A percentile compares a stretch with the other conserved stretches of the same genome.
Conservation (phyloP, 192 early-diverging fungal genomes). For the Dispira simplex region DNA sequence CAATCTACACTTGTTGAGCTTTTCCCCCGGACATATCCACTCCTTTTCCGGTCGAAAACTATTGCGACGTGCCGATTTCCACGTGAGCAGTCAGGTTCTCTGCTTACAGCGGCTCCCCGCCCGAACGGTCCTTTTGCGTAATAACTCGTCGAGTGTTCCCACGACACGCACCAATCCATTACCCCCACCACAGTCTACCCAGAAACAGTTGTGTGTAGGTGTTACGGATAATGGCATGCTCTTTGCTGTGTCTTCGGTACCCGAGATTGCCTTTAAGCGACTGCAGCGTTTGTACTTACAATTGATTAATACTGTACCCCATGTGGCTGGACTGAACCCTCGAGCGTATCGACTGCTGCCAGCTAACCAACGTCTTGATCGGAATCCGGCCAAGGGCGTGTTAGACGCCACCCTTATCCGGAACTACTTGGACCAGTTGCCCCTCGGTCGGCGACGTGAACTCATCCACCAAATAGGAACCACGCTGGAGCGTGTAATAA, state of each 20-base stretch:
- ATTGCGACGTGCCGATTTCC: slow-evolving; percentile 78
- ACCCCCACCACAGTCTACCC: slow-evolving; percentile 12
- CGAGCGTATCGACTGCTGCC: slow-evolving; percentile 56
- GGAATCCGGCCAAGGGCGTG: slow-evolving; percentile 57
- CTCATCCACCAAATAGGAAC: slow-evolving; percentile 83
- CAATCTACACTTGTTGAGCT: slow-evolving; percentile 68
- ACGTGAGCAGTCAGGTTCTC: slow-evolving; percentile 60
- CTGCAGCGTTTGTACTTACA: slow-evolving; percentile 69
- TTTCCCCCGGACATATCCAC: slow-evolving; percentile 78
- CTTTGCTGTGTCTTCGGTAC: slow-evolving; percentile 33
- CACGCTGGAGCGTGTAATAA: slow-evolving; percentile 60
- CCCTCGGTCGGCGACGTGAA: slow-evolving; percentile 58
- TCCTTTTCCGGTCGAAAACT: slow-evolving; percentile 80
- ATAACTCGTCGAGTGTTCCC: not conserved
- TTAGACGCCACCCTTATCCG: slow-evolving; percentile 79
- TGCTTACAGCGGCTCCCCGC: slow-evolving; percentile 44
- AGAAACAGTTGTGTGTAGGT: slow-evolving; percentile 31
- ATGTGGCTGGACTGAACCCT: slow-evolving; percentile 82
- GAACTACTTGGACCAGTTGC: slow-evolving; percentile 44
- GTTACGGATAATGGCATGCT: slow-evolving; percentile 18
- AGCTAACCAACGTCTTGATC: slow-evolving; percentile 46
- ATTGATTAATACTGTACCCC: slow-evolving; percentile 66
- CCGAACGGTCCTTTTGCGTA: slow-evolving; percentile 11
- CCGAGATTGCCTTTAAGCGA: slow-evolving; percentile 88
- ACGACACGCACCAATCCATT: slow-evolving; percentile 10